Percentiles rank a stretch among this genome's conserved stretches.
Conservation (phyloP, 225 moss, liverwort and hornwort species). For the Anthoceros angustus region DNA sequence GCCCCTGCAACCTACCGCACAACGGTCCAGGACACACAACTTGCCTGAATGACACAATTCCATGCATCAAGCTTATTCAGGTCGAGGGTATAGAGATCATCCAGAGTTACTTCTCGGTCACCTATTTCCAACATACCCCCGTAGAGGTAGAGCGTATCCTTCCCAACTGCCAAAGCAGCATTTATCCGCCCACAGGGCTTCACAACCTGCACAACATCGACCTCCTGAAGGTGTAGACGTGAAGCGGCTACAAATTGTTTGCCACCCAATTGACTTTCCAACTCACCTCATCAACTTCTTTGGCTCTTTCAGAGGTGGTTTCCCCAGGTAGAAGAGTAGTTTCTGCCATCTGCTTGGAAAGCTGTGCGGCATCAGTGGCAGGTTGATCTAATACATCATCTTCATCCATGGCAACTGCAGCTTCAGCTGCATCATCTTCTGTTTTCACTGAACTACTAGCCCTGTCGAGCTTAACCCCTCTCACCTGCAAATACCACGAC, state of each 20-base stretch:
- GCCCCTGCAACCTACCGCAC: neutral
- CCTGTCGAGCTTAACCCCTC: neutral
- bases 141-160: constrained; percentile 60
- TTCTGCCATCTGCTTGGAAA: constrained; percentile 53
- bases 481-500: constrained; percentile 6
- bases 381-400: constrained; percentile 25
- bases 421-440: neutral
- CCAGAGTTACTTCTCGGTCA: constrained; percentile 69
- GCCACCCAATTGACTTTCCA: neutral
- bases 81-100: constrained; percentile 71
- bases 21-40: constrained; percentile 1
- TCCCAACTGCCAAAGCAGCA: constrained; percentile 56
- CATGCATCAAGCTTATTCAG: constrained; percentile 76
- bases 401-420: constrained; percentile 5
- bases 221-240: neutral
- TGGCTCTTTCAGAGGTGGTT: constrained; percentile 7
- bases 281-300: constrained; percentile 18
- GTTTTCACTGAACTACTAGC: neutral
- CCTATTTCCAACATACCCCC: constrained; percentile 81
- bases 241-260: neutral
- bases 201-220: constrained; percentile 35
- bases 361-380: constrained; percentile 18
- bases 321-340: constrained; percentile 31
- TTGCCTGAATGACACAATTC: constrained; percentile 62
- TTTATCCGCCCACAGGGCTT: constrained; percentile 71